These are phyloP conservation scores for Penicillium sp. DNA, from an alignment of 2,329 filamentous ascomycete genomes.

Conservation along the genomic window DNA sequence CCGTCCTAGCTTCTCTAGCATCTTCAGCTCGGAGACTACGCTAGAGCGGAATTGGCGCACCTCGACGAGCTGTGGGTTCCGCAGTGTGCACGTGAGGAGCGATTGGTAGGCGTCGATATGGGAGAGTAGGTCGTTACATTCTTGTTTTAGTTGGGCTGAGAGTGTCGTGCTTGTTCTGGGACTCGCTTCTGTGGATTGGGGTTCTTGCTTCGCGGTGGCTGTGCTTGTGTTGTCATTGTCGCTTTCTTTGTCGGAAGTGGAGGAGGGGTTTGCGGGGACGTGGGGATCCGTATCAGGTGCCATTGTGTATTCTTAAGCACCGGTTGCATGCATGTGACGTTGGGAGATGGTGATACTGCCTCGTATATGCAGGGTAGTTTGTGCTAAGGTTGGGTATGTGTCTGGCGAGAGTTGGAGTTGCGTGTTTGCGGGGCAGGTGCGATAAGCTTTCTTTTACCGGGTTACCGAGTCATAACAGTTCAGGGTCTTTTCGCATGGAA, in stretches of 20 bases:
- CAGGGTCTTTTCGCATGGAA: too few species aligned
- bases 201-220: background rate
- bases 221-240: conserved; percentile 3
- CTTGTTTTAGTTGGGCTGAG: conserved; percentile 33
- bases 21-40: conserved; percentile 49
- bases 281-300: background rate
- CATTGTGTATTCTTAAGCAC: background rate
- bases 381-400: background rate
- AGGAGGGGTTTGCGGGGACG: background rate
- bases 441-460: background rate
- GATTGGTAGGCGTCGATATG: conserved; percentile 48
- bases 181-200: background rate
- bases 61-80: conserved; percentile 50
- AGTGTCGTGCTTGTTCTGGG: conserved; percentile 20
- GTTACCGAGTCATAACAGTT: too few species aligned
- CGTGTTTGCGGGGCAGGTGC: background rate
- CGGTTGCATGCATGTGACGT: background rate
- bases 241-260: background rate
- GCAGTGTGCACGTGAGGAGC: conserved; percentile 40
- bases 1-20: conserved; percentile 44
- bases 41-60: conserved; percentile 50
- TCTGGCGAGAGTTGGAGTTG: background rate
- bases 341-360: background rate
- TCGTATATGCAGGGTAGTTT: background rate
- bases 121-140: conserved; percentile 43